Conservation (phyloP, 2,329 filamentous ascomycete species). For the Grosmannia penicillata region DNA sequence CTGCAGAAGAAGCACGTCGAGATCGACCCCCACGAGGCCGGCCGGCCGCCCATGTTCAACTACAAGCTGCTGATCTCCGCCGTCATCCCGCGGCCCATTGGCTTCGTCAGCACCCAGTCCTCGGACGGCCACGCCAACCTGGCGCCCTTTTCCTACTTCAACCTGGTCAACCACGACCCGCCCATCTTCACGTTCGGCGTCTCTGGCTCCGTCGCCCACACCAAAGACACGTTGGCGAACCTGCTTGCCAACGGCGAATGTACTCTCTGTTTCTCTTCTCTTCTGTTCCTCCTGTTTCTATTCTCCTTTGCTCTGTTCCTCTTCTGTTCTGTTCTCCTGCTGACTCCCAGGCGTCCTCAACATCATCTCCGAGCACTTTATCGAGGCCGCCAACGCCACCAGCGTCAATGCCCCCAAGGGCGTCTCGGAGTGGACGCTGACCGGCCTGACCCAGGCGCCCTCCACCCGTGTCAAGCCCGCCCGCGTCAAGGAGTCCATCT, state of each 20-base stretch:
- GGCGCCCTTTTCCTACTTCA: slow-evolving; percentile 78
- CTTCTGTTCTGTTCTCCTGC: too few species aligned
- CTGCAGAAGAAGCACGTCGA: slow-evolving; percentile 44
- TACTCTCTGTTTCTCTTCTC: too few species aligned
- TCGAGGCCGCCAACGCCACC: slow-evolving; percentile 79
- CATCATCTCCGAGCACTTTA: slow-evolving; percentile 69
- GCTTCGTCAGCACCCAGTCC: slow-evolving; percentile 40
- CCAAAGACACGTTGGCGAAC: slow-evolving; percentile 72
- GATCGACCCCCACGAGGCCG: slow-evolving; percentile 67
- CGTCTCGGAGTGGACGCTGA: slow-evolving; percentile 63
- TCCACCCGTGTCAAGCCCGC: slow-evolving; percentile 44
- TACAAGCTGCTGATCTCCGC: slow-evolving; percentile 85
- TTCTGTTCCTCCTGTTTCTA: too few species aligned
- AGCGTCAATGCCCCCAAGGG: slow-evolving; percentile 66
- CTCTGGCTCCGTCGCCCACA: slow-evolving; percentile 25
- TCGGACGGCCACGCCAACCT: slow-evolving; percentile 53
- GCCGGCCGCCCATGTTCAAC: slow-evolving; percentile 55
- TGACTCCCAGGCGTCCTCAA: slow-evolving; percentile 66
- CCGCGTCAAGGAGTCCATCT: slow-evolving; percentile 68
- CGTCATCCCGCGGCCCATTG: slow-evolving; percentile 71
- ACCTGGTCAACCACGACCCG: slow-evolving; percentile 72
- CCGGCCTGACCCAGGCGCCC: slow-evolving; percentile 54
- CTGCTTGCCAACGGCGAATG: slow-evolving; percentile 59
- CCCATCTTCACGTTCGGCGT: slow-evolving; percentile 60
- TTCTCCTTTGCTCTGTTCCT: too few species aligned